A percentile compares a stretch with the other conserved stretches of the same genome.
Evolutionary conservation across 2,329 filamentous ascomycete genomes (phyloP).

Genomic region (Sordariomycetes sp.): DNA sequence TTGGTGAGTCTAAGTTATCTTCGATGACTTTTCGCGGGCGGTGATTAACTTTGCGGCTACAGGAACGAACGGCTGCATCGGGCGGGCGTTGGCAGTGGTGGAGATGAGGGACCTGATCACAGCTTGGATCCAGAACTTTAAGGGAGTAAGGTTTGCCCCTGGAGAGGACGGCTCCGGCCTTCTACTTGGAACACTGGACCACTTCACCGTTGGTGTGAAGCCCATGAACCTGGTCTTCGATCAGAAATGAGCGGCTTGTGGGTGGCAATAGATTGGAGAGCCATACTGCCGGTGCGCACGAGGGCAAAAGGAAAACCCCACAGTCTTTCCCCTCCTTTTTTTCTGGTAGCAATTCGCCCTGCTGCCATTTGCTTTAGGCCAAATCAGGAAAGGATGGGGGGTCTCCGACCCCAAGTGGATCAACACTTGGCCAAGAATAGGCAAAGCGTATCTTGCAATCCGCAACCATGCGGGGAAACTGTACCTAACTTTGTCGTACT

Average conservation of each 20-base stretch:
- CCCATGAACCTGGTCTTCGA: conserved; percentile 1
- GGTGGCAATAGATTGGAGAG: neutral
- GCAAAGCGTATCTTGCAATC: too few species aligned
- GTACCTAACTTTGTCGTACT: too few species aligned
- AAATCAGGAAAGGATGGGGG: too few species aligned
- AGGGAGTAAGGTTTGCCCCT: neutral
- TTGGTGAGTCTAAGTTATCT: neutral
- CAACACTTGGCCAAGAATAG: too few species aligned
- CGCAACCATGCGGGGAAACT: too few species aligned
- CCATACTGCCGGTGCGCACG: too few species aligned
- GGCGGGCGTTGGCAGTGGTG: neutral
- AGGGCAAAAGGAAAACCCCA: too few species aligned
- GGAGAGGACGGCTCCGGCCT: neutral
- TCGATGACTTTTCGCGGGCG: neutral
- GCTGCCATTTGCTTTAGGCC: too few species aligned
- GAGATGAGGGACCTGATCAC: conserved; percentile 2
- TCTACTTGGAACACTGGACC: neutral
- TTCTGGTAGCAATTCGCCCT: too few species aligned
- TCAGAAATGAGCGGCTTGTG: neutral
- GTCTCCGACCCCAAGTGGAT: too few species aligned
- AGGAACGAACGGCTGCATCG: conserved; percentile 3
- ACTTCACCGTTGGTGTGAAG: conserved; percentile 1
- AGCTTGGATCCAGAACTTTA: conserved; percentile 1
- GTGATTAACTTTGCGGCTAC: neutral
- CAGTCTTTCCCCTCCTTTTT: too few species aligned